A percentile compares a stretch with the other conserved stretches of the same genome.
Evolutionary conservation across 2,329 filamentous ascomycete species (phyloP).

Genomic region (Fusarium marasasianum): DNA sequence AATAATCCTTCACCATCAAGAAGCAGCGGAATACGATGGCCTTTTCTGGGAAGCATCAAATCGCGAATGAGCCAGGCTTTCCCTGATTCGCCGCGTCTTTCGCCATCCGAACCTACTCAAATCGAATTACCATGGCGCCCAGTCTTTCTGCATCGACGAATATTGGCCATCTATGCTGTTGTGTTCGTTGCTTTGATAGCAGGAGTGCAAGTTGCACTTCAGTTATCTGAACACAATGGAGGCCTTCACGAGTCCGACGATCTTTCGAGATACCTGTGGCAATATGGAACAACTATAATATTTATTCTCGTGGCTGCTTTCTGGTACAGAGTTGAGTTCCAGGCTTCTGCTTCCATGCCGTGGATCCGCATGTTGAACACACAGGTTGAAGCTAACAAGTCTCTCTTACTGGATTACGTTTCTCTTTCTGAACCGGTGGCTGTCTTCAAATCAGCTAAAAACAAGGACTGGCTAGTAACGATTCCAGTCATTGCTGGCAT

Average conservation of each 20-base stretch:
- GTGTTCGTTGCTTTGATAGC: constrained; percentile 44
- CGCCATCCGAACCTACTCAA: constrained; percentile 37
- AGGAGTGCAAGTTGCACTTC: constrained; percentile 44
- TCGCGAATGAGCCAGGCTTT: constrained; percentile 31
- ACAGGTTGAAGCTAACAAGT: constrained; percentile 43
- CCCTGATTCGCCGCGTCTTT: constrained; percentile 15
- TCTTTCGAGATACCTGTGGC: constrained; percentile 49
- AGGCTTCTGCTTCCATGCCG: constrained; percentile 50
- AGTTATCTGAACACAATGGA: constrained; percentile 44
- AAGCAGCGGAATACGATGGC: constrained; percentile 33
- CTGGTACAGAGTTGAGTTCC: constrained; percentile 52
- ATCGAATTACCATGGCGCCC: constrained; percentile 49
- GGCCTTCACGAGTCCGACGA: constrained; percentile 43
- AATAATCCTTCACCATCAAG: constrained; percentile 10
- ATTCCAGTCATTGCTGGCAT: constrained; percentile 41
- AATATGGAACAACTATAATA: constrained; percentile 48
- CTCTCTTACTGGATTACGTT: constrained; percentile 50
- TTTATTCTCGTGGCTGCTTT: constrained; percentile 46
- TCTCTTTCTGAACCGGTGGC: constrained; percentile 44
- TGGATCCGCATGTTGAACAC: constrained; percentile 49
- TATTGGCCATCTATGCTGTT: constrained; percentile 44
- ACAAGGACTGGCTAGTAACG: constrained; percentile 49
- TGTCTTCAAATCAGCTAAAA: constrained; percentile 43
- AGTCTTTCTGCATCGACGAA: constrained; percentile 47
- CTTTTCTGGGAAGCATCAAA: constrained; percentile 41